These are phyloP conservation scores for Schoenoplectus triqueter DNA, from an alignment of 202 grass and related monocot species.

Conservation along the genomic window DNA sequence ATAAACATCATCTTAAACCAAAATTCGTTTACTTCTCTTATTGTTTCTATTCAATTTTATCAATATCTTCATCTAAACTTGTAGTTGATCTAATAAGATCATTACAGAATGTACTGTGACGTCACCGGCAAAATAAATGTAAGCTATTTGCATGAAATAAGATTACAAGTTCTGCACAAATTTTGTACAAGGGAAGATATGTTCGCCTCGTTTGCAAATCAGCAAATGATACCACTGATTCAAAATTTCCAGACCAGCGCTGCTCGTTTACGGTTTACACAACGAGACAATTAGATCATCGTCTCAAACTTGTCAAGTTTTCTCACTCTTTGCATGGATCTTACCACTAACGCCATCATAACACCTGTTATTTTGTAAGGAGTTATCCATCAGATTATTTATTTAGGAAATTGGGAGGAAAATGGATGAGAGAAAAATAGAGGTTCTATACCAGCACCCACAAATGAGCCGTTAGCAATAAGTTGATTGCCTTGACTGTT, in stretches of 20 bases:
- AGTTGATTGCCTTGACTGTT: slow-evolving; percentile 74
- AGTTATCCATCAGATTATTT: slow-evolving; percentile 1
- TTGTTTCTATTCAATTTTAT: too few species aligned
- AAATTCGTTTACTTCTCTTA: too few species aligned
- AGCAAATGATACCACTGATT: background rate
- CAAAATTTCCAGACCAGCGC: background rate
- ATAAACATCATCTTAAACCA: too few species aligned
- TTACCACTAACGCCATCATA: slow-evolving; percentile 59
- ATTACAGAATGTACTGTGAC: background rate
- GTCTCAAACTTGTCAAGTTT: slow-evolving; percentile 87
- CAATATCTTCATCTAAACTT: too few species aligned
- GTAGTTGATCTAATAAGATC: too few species aligned
- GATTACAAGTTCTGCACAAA: slow-evolving; percentile 13
- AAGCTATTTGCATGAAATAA: slow-evolving; percentile 16
- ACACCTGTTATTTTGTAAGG: slow-evolving; percentile 64
- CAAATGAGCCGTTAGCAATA: slow-evolving; percentile 68
- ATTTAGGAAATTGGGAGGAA: slow-evolving; percentile 4
- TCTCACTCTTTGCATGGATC: slow-evolving; percentile 83
- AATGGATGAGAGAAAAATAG: background rate
- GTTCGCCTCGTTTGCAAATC: background rate
- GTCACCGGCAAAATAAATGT: background rate
- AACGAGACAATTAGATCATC: slow-evolving; percentile 58
- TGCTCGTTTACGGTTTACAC: background rate
- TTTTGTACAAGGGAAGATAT: slow-evolving; percentile 11
- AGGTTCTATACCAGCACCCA: slow-evolving; percentile 63